Conservation (phyloP, 192 early-diverging fungal species). For the Linnemannia elongata region DNA sequence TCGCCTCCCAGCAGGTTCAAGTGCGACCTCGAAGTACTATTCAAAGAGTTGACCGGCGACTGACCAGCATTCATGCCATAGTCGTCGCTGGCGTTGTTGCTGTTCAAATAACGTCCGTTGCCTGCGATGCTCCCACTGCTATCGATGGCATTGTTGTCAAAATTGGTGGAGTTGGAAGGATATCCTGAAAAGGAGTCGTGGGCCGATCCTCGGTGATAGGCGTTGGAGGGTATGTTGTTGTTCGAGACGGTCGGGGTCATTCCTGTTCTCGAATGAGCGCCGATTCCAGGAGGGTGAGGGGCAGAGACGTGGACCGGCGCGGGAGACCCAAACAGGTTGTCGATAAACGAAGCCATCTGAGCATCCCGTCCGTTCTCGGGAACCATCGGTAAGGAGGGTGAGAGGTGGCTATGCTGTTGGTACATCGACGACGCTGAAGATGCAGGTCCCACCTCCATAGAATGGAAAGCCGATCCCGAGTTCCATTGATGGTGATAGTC, state of each 20-base stretch:
- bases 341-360: slow-evolving; percentile 1
- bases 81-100: not conserved
- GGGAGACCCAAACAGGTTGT: slow-evolving; percentile 2
- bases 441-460: not conserved
- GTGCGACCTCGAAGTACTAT: not conserved
- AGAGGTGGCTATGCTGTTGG: not conserved
- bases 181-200: not conserved
- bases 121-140: not conserved
- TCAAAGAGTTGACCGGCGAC: not conserved
- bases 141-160: not conserved
- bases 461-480: not conserved
- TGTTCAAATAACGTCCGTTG: not conserved
- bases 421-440: not conserved
- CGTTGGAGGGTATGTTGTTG: not conserved
- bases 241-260: not conserved
- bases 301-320: not conserved
- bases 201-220: not conserved
- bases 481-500: not conserved
- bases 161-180: not conserved
- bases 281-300: not conserved
- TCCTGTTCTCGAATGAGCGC: not conserved
- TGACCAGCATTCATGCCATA: not conserved
- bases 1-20: not conserved
- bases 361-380: not conserved
- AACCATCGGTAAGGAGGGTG: not conserved